A percentile compares a stretch with the other conserved stretches of the same genome.
These are phyloP conservation scores for Colletotrichum sp. DNA, from an alignment of 2,329 filamentous ascomycete species.

Conservation along the genomic window DNA sequence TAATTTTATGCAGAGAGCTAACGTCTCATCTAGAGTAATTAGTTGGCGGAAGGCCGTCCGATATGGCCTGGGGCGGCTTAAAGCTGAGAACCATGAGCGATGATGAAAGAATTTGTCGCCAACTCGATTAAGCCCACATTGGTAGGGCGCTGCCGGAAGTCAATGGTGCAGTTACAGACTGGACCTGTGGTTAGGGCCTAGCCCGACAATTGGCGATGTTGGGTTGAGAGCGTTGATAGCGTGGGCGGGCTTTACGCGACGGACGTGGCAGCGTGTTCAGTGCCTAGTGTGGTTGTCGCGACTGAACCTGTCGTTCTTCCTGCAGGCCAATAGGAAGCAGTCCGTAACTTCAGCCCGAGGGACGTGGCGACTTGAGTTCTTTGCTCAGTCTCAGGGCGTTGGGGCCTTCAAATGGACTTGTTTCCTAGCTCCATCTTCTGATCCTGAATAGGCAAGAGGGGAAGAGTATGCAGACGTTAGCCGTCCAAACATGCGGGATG, in stretches of 20 bases:
- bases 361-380: neutral
- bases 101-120: neutral
- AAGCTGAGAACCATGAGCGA: neutral
- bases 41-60: neutral
- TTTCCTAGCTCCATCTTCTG: neutral
- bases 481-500: neutral
- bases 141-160: neutral
- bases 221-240: neutral
- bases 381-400: neutral
- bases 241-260: neutral
- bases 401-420: neutral
- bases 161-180: neutral
- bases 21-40: conserved; percentile 20
- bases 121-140: neutral
- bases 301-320: neutral
- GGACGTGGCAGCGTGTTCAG: neutral
- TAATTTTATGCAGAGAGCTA: conserved; percentile 19
- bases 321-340: neutral
- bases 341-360: neutral
- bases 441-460: neutral
- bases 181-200: neutral
- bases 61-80: neutral
- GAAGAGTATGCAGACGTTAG: neutral
- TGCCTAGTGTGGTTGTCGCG: neutral
- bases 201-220: neutral